Conservation (phyloP, 768 basidiomycete genomes). For the Lentinula aciculospora region DNA sequence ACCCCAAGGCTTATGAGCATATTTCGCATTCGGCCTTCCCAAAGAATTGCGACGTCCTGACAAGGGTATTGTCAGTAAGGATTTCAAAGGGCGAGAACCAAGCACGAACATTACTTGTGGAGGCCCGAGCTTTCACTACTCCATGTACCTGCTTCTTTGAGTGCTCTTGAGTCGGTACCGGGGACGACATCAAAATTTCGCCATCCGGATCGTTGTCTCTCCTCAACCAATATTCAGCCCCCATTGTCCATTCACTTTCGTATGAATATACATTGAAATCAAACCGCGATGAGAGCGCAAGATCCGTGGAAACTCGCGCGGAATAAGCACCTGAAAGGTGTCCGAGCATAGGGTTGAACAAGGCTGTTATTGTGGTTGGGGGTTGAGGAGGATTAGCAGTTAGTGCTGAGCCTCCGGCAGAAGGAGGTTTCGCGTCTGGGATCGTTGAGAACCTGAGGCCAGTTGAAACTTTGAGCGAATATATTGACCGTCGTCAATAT, state of each 20-base stretch:
- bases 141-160: constrained; percentile 50
- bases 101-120: constrained; percentile 76
- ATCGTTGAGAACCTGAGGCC: constrained; percentile 93
- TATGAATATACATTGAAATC: constrained; percentile 98
- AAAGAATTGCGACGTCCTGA: constrained; percentile 85
- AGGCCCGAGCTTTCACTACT: constrained; percentile 85
- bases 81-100: neutral
- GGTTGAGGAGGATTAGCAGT: constrained; percentile 59
- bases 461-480: constrained; percentile 62
- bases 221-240: constrained; percentile 94
- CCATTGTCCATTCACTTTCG: constrained; percentile 94
- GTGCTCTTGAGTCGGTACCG: constrained; percentile 5
- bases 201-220: constrained; percentile 25
- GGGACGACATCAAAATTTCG: neutral
- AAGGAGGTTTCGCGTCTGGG: constrained; percentile 70
- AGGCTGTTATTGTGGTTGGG: constrained; percentile 89
- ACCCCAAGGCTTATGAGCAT: constrained; percentile 88
- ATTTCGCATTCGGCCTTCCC: constrained; percentile 89
- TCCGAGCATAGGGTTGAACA: constrained; percentile 95
- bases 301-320: constrained; percentile 78
- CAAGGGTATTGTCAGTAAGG: neutral
- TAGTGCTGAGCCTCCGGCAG: constrained; percentile 43
- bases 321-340: constrained; percentile 91
- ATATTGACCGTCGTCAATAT: neutral
- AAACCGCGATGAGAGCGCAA: constrained; percentile 84